Conservation (phyloP, 2,329 filamentous ascomycete species). For the Ampelomyces quisqualis region DNA sequence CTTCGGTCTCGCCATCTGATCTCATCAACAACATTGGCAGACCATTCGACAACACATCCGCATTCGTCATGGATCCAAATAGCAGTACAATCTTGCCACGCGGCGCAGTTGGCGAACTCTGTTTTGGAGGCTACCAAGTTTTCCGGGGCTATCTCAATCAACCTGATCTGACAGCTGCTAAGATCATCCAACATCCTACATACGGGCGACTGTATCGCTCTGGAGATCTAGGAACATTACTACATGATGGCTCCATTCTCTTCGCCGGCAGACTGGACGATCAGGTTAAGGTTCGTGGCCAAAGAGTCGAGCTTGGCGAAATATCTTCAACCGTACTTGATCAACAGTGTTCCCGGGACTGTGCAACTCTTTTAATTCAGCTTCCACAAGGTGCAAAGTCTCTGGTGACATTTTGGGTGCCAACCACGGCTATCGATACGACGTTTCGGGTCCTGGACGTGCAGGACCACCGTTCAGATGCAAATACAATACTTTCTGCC, state of each 20-base stretch:
- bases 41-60: constrained; percentile 73
- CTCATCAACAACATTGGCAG: constrained; percentile 74
- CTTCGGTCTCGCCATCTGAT: constrained; percentile 58
- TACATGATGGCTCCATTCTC: constrained; percentile 72
- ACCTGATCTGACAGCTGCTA: constrained; percentile 61
- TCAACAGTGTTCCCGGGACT: constrained; percentile 58
- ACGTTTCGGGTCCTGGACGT: constrained; percentile 46
- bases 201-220: constrained; percentile 78
- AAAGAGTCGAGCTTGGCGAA: constrained; percentile 76
- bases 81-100: constrained; percentile 56
- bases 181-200: constrained; percentile 67
- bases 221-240: constrained; percentile 77
- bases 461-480: constrained; percentile 26
- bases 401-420: constrained; percentile 70
- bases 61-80: constrained; percentile 59
- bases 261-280: constrained; percentile 74
- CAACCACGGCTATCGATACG: constrained; percentile 26
- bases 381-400: constrained; percentile 49
- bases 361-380: constrained; percentile 62
- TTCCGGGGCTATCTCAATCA: constrained; percentile 70
- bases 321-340: constrained; percentile 65
- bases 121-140: constrained; percentile 83
- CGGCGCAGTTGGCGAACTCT: constrained; percentile 78
- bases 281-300: constrained; percentile 79
- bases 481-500: constrained; percentile 53